These are phyloP conservation scores for Atractiella rhizophila DNA, from an alignment of 768 basidiomycete species.

Conservation along the genomic window DNA sequence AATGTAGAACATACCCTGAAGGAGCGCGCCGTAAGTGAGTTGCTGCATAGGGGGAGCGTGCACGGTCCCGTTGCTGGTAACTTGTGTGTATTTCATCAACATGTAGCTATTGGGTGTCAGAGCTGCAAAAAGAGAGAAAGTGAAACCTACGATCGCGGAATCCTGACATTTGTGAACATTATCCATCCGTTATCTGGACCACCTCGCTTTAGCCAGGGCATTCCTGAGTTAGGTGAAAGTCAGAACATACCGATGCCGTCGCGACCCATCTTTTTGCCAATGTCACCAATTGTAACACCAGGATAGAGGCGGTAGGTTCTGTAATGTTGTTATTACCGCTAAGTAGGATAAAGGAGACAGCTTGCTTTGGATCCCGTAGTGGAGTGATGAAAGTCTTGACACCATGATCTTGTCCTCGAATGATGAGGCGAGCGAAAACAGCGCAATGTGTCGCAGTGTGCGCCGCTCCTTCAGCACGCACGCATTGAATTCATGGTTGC, in stretches of 20 bases:
- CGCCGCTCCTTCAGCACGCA: slow-evolving; percentile 18
- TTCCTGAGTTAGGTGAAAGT: slow-evolving; percentile 18
- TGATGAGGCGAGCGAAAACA: slow-evolving; percentile 25
- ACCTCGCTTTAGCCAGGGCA: not conserved
- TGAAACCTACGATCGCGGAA: slow-evolving; percentile 23
- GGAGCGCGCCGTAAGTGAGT: slow-evolving; percentile 26
- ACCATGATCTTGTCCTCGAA: slow-evolving; percentile 24
- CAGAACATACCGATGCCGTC: slow-evolving; percentile 23
- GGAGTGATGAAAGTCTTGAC: slow-evolving; percentile 27
- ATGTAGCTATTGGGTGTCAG: no score
- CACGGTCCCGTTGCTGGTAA: slow-evolving; percentile 23
- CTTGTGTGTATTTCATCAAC: slow-evolving; percentile 28
- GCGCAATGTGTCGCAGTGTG: slow-evolving; percentile 25
- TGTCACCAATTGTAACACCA: slow-evolving; percentile 25
- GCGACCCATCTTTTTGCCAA: slow-evolving; percentile 27
- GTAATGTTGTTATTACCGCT: slow-evolving; percentile 2
- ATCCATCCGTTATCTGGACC: slow-evolving; percentile 3
- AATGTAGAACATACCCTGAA: slow-evolving; percentile 21
- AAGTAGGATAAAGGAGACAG: not conserved
- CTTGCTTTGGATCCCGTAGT: slow-evolving; percentile 20
- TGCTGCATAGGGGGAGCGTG: slow-evolving; percentile 25
- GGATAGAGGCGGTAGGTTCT: slow-evolving; percentile 24
- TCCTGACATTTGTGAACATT: slow-evolving; percentile 25
- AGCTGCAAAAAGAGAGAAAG: no score
- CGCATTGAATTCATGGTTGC: not conserved